Evolutionary conservation across 2,329 filamentous ascomycete genomes (phyloP).

Genomic region (Madurella fahalii): DNA sequence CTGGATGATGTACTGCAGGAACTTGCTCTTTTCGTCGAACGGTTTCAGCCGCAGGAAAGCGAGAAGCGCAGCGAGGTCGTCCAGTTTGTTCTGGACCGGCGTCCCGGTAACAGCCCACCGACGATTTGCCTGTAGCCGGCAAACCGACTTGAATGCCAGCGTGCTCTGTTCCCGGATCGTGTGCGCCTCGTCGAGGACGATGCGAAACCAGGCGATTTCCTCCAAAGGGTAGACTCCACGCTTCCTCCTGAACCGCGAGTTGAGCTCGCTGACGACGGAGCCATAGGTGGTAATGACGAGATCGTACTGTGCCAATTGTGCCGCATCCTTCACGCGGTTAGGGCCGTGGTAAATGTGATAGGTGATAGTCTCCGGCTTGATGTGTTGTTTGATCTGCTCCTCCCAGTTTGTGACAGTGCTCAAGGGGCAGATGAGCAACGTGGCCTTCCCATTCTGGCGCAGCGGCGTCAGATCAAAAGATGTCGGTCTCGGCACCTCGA

Average conservation of each 20-base stretch:
- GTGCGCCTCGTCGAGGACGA: conserved; percentile 92
- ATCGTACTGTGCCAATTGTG: conserved; percentile 68
- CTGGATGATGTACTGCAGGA: conserved; percentile 72
- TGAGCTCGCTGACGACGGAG: conserved; percentile 76
- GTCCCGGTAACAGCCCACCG: conserved; percentile 98
- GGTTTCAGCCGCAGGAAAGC: conserved; percentile 81
- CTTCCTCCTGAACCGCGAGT: conserved; percentile 58
- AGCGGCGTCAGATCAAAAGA: conserved; percentile 48
- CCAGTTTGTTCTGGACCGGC: conserved; percentile 87
- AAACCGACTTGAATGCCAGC: conserved; percentile 79
- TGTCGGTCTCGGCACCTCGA: conserved; percentile 39
- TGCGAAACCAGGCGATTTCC: conserved; percentile 84
- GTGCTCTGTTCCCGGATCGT: conserved; percentile 84
- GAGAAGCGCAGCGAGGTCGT: conserved; percentile 82
- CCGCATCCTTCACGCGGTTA: conserved; percentile 65
- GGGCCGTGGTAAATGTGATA: conserved; percentile 86
- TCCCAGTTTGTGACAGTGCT: conserved; percentile 95
- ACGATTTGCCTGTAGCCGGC: conserved; percentile 70
- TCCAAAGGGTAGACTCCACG: conserved; percentile 61
- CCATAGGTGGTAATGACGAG: conserved; percentile 91
- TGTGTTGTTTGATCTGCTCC: conserved; percentile 81
- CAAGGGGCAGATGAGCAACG: conserved; percentile 81
- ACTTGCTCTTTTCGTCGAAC: conserved; percentile 74
- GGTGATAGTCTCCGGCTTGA: conserved; percentile 59
- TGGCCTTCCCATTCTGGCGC: conserved; percentile 69